Conservation (phyloP, 202 grass and related monocot genomes). For the Schoenoplectus triqueter region DNA sequence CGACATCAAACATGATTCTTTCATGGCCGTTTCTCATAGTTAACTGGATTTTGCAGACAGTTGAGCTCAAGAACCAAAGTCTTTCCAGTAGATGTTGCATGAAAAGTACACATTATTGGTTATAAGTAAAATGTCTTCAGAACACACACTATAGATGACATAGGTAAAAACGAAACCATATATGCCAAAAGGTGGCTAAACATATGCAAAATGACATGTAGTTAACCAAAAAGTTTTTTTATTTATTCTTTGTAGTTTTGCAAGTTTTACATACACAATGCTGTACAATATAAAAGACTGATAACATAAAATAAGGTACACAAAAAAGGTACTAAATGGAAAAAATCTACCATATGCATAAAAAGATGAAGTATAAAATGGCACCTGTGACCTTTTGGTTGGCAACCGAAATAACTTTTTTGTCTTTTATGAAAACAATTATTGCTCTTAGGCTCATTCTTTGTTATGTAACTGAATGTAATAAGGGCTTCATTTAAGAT, state of each 20-base stretch:
- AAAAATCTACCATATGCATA: conserved; percentile 4
- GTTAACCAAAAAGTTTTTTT: not conserved
- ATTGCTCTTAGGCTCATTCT: not conserved
- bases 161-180: too few relatives aligned
- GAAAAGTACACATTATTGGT: not conserved
- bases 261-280: not conserved
- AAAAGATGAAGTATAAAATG: too few relatives aligned
- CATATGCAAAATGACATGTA: not conserved
- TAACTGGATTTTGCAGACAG: not conserved
- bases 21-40: not conserved
- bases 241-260: conserved; percentile 9
- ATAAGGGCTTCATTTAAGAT: not conserved
- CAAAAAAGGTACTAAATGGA: not conserved
- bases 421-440: not conserved
- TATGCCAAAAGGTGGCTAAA: not conserved
- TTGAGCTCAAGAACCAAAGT: conserved; percentile 17
- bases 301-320: not conserved
- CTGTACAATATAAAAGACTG: not conserved
- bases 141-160: too few relatives aligned
- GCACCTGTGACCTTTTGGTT: too few relatives aligned
- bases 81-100: not conserved
- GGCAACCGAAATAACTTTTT: not conserved
- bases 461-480: not conserved
- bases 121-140: not conserved
- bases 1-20: not conserved